These are phyloP conservation scores for Hypericum perforatum DNA, from an alignment of 345 rosid species.

Conservation along the genomic window DNA sequence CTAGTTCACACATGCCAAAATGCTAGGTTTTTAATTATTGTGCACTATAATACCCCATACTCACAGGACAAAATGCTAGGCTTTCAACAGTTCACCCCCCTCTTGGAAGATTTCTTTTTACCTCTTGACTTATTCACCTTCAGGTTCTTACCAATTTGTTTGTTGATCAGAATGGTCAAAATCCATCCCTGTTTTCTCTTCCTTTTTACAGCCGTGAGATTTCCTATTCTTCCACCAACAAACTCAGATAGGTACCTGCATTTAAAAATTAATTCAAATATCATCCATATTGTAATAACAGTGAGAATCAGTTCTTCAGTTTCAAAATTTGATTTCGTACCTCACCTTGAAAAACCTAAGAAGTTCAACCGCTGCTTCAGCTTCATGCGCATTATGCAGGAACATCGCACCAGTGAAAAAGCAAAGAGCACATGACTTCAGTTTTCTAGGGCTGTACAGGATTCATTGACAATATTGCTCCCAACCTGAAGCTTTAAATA, in stretches of 20 bases:
- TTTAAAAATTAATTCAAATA: no score
- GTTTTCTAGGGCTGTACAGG: no score
- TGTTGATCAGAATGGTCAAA: slow-evolving; percentile 14
- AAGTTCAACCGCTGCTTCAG: slow-evolving; percentile 78
- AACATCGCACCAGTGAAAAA: slow-evolving; percentile 61
- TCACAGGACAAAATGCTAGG: no score
- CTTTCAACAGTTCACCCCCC: slow-evolving; percentile 18
- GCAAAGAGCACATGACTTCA: slow-evolving; percentile 11
- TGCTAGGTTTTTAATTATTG: no score
- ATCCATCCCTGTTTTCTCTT: slow-evolving; percentile 13
- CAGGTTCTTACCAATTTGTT: slow-evolving; percentile 10
- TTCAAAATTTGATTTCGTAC: slow-evolving; percentile 15
- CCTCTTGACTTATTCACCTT: slow-evolving; percentile 20
- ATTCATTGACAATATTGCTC: no score
- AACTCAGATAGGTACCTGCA: slow-evolving; percentile 73
- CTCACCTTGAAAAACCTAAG: slow-evolving; percentile 61
- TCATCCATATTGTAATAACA: not conserved
- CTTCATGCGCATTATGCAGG: slow-evolving; percentile 76
- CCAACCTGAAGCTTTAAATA: no score
- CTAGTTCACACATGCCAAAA: no score
- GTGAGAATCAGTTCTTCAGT: no score
- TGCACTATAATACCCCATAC: no score
- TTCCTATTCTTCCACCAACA: slow-evolving; percentile 31
- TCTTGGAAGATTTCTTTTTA: slow-evolving; percentile 26
- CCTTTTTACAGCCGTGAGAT: slow-evolving; percentile 15